phyloP scores from a whole-genome alignment of 768 basidiomycete genomes.

The Sporobolomyces pararoseus region DNA sequence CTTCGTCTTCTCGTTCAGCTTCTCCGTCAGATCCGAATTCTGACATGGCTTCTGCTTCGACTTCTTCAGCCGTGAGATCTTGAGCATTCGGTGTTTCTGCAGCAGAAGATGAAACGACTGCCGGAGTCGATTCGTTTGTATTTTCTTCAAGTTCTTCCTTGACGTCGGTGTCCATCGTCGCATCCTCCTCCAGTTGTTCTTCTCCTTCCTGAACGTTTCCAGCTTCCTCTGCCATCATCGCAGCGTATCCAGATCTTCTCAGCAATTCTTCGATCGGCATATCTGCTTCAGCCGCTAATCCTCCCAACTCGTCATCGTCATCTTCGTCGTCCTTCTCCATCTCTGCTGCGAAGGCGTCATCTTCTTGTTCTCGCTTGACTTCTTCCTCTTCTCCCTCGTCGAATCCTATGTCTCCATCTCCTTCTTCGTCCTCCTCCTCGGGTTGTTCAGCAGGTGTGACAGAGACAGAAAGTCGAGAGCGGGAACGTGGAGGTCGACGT shows the following conservation, averaged over 20 bases:
- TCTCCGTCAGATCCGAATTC: conserved; percentile 45
- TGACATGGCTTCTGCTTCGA: conserved; percentile 40
- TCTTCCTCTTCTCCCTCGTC: conserved; percentile 46
- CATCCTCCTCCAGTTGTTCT: conserved; percentile 8
- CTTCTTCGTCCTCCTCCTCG: conserved; percentile 45
- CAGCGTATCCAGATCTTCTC: conserved; percentile 49
- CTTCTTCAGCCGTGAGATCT: conserved; percentile 32
- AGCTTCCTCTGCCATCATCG: conserved; percentile 39
- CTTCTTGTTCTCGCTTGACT: conserved; percentile 50
- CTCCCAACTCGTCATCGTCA: conserved; percentile 50
- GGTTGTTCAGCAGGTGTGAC: conserved; percentile 28
- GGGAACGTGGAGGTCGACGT: not conserved
- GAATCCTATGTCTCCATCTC: conserved; percentile 47
- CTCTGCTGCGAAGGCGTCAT: conserved; percentile 53
- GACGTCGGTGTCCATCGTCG: not conserved
- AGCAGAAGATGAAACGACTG: not conserved
- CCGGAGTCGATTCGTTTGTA: not conserved
- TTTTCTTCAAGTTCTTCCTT: conserved; percentile 3
- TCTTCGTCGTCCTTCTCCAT: conserved; percentile 50
- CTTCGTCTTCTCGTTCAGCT: conserved; percentile 41
- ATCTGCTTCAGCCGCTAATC: conserved; percentile 51
- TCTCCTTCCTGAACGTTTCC: conserved; percentile 47
- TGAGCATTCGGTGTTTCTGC: not conserved
- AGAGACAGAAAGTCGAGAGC: conserved; percentile 28
- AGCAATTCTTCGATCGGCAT: conserved; percentile 53